Conservation (phyloP, 192 early-diverging fungal species). For the Gonapodya sp. region DNA sequence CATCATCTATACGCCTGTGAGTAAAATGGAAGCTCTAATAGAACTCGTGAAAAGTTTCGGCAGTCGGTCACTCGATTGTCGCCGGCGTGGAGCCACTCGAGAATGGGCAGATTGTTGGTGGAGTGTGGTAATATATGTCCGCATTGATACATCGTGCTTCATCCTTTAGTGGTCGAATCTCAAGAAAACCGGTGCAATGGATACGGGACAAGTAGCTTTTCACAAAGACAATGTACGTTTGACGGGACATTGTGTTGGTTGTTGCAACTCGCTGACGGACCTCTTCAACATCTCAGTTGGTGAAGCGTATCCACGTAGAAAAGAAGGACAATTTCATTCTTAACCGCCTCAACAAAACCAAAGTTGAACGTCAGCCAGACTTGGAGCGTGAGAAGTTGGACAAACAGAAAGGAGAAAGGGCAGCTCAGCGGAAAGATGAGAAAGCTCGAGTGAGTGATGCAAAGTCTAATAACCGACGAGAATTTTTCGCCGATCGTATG, state of each 20-base stretch:
- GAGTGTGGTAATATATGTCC: not conserved
- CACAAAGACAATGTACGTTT: slow-evolving; percentile 51
- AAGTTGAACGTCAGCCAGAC: slow-evolving; percentile 65
- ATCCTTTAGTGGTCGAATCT: slow-evolving; percentile 66
- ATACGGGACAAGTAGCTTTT: slow-evolving; percentile 91
- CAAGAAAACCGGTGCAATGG: slow-evolving; percentile 88
- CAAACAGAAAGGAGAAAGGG: slow-evolving; percentile 30
- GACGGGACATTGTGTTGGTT: not conserved
- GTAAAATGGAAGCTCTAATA: not conserved
- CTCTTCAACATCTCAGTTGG: slow-evolving; percentile 28
- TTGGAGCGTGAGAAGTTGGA: slow-evolving; percentile 61
- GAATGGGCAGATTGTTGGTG: too few relatives aligned
- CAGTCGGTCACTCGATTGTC: too few relatives aligned
- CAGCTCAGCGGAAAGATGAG: slow-evolving; percentile 23
- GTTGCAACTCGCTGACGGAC: slow-evolving; percentile 5
- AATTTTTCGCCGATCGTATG: not conserved
- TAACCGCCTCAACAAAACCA: slow-evolving; percentile 87
- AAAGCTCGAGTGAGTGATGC: slow-evolving; percentile 20
- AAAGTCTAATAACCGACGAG: not conserved
- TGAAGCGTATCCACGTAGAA: slow-evolving; percentile 72
- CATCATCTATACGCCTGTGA: slow-evolving; percentile 76
- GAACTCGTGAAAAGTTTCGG: too few relatives aligned
- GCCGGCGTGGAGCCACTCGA: too few relatives aligned
- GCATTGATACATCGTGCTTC: not conserved
- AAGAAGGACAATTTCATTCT: slow-evolving; percentile 72